These are phyloP conservation scores for Diaporthe citrichinensis DNA, from an alignment of 2,329 filamentous ascomycete genomes.

Conservation along the genomic window DNA sequence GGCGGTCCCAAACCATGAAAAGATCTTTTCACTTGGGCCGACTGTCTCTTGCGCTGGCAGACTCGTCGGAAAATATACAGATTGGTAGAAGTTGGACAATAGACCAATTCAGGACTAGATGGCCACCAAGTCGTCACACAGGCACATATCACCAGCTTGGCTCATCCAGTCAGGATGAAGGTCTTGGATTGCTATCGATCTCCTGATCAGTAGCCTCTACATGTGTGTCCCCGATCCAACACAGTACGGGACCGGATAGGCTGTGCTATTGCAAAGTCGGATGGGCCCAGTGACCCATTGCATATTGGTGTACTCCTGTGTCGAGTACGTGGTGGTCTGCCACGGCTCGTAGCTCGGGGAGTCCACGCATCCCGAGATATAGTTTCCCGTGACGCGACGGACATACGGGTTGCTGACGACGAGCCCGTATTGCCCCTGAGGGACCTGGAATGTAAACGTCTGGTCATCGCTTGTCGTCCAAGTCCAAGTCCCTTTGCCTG, in stretches of 20 bases:
- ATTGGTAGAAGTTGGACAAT: too few relatives aligned
- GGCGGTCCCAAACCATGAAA: neutral
- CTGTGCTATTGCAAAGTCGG: constrained; percentile 53
- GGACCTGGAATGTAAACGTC: constrained; percentile 51
- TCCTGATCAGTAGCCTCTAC: neutral
- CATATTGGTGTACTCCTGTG: constrained; percentile 51
- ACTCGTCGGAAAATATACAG: neutral
- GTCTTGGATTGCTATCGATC: neutral
- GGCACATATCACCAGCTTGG: neutral
- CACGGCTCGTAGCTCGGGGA: constrained; percentile 47
- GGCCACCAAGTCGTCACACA: neutral
- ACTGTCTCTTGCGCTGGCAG: neutral
- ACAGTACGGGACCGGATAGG: constrained; percentile 55
- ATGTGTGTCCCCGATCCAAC: constrained; percentile 50
- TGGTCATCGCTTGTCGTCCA: constrained; percentile 53
- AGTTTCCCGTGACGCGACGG: constrained; percentile 51
- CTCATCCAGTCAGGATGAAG: neutral
- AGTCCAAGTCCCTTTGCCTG: constrained; percentile 44
- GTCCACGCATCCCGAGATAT: constrained; percentile 53
- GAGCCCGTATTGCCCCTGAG: constrained; percentile 54
- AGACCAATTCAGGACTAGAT: neutral
- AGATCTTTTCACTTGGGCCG: neutral
- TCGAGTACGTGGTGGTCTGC: constrained; percentile 52
- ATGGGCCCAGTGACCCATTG: constrained; percentile 58
- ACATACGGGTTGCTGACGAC: constrained; percentile 55